A percentile compares a stretch with the other conserved stretches of the same genome.
Evolutionary conservation across 306 rosid genomes (phyloP).

Genomic region (Sicyos edulis): DNA sequence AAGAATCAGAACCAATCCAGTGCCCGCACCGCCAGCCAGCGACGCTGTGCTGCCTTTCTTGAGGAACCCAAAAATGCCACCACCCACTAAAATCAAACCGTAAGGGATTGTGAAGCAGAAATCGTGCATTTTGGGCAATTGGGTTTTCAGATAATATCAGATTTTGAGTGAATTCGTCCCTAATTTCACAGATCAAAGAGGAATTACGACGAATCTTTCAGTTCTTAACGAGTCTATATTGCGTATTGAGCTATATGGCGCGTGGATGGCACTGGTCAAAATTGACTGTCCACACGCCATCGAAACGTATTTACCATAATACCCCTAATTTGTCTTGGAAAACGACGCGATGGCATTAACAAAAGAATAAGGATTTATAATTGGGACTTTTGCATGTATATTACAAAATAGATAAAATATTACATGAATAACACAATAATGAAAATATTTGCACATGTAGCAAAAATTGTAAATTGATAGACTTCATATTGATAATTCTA

Average conservation of each 20-base stretch:
- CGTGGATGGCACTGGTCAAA: slow-evolving; percentile 5
- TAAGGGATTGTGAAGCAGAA: slow-evolving; percentile 90
- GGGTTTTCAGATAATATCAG: slow-evolving; percentile 29
- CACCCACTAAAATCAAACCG: slow-evolving; percentile 57
- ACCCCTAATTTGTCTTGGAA: neutral
- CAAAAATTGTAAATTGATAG: too few relatives aligned
- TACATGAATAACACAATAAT: too few relatives aligned
- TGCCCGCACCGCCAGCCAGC: slow-evolving; percentile 57
- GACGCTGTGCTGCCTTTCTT: slow-evolving; percentile 69
- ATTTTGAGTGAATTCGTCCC: slow-evolving; percentile 7
- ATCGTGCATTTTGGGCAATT: slow-evolving; percentile 61
- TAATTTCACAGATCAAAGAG: neutral
- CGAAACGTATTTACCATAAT: neutral
- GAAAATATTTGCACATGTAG: too few relatives aligned
- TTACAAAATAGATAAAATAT: too few relatives aligned
- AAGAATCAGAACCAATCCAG: slow-evolving; percentile 52
- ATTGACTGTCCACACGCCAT: slow-evolving; percentile 9
- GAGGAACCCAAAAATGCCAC: slow-evolving; percentile 62
- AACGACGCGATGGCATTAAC: neutral
- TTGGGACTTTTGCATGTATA: too few relatives aligned
- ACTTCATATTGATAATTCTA: too few relatives aligned
- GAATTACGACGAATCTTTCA: neutral
- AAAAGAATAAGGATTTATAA: too few relatives aligned
- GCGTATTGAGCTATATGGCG: too few relatives aligned
- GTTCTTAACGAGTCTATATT: neutral